Evolutionary conservation across 2,329 filamentous ascomycete species (phyloP), one percentile per base, ranked within the genome.

Genomic region (Orbilia brochopaga): DNA sequence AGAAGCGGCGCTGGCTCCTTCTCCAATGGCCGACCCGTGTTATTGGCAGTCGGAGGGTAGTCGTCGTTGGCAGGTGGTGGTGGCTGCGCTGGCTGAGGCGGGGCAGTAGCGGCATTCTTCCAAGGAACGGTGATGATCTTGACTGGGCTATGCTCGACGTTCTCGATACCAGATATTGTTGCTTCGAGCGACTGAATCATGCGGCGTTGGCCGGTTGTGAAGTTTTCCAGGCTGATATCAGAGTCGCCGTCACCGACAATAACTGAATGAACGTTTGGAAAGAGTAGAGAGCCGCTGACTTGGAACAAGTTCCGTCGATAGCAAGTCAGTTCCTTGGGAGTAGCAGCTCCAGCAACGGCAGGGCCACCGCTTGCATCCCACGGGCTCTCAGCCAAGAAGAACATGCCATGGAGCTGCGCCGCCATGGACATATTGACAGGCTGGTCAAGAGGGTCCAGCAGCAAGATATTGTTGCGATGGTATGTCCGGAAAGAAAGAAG

Each of bases 41-140:
- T 63, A 11, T 61, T 60, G 1, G 66, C 66, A 53, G 66, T 70
- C 15, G 66, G 54, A 6, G 66, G 66, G 30, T 70, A 64, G 7
- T 70, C 66, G 21, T 70, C 66, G 17, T 37, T 46, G 21, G 54
- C 42, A 32, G 46, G 21, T 5, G 64, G 19, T 27, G 59, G 51
- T 11, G 54, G 27, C 32, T 55, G 50, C 15, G 66, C 32, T 7
- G 66, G 10, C 23, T 63, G 59, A 89, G 86, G n/a, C 88, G 86
- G 80, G 88, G 90, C 56, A 90, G 90, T 27, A 90, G 90, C 0
- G 92, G 92, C 1, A 92, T 70, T 97, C 82, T 97, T 97, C 93
- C 93, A 97, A 0, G 93, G 93, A 69, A 97, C 96, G 6, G 94
- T 94, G 74, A 97, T 97, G 73, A 97, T 88, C 76, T 95, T 93